Conservation (phyloP, 139 green algal genomes). For the Chlamydomonas applanata region DNA sequence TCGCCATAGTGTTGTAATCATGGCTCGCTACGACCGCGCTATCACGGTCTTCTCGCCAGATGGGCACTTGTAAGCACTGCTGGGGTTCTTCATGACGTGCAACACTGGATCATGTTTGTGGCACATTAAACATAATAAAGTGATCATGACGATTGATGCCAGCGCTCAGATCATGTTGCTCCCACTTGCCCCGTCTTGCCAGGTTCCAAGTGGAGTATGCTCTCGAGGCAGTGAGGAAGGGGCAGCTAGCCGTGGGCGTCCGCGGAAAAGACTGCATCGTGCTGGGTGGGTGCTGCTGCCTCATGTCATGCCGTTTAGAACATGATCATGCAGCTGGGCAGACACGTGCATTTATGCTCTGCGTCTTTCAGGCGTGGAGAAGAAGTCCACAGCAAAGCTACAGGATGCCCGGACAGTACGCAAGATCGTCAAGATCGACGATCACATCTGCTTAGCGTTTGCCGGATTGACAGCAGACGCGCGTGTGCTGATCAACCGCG, state of each 20-base stretch:
- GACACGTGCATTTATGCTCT: too few relatives aligned
- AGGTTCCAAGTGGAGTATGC: slow-evolving; percentile 98
- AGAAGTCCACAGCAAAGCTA: slow-evolving; percentile 94
- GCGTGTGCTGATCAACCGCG: slow-evolving; percentile 92
- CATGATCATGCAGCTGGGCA: too few relatives aligned
- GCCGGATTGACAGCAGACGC: slow-evolving; percentile 96
- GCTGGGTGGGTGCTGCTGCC: slow-evolving; percentile 61
- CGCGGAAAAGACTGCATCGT: slow-evolving; percentile 87
- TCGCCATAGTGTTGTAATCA: slow-evolving; percentile 22
- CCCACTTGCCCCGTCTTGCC: not conserved
- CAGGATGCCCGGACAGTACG: slow-evolving; percentile 91
- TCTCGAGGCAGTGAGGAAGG: slow-evolving; percentile 94
- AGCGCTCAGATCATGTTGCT: slow-evolving; percentile 23
- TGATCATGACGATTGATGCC: too few relatives aligned
- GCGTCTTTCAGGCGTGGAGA: slow-evolving; percentile 79
- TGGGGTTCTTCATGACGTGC: not conserved
- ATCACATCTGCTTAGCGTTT: slow-evolving; percentile 96
- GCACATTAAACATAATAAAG: too few relatives aligned
- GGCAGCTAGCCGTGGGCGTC: slow-evolving; percentile 91
- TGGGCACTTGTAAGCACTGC: slow-evolving; percentile 78
- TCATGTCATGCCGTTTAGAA: not conserved
- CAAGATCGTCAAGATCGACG: slow-evolving; percentile 96
- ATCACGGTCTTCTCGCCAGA: slow-evolving; percentile 99
- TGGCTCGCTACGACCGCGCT: slow-evolving; percentile 92
- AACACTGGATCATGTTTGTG: not conserved